Base-by-base conservation (phyloP, 805 yeast genomes). In the Soucietia sequanensis region DNA sequence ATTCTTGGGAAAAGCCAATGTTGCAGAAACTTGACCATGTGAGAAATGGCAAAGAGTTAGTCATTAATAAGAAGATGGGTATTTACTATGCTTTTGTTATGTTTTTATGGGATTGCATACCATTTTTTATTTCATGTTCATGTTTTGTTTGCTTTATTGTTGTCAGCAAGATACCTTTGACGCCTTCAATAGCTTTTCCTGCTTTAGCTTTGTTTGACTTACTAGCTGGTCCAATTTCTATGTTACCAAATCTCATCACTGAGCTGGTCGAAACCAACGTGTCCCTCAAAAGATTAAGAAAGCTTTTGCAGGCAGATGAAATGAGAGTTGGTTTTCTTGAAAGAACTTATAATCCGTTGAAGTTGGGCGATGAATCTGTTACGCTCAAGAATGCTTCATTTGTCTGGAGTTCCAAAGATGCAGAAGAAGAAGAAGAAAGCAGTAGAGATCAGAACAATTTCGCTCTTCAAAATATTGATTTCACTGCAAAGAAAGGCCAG, bases 1-100 rank as follows among this genome's bases (percentile, higher is more conserved):
- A 65, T 41, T 58, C 70, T 2, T 66, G 72, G 72, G 72, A 66
- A 39, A 42, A 42, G 21, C 70, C 71, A 15, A 63, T 65, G 66
- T 44, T 65, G 38, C 43, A 49, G 21, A 54, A 56, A 31, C 51
- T 66, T 24, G 47, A 45, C 33, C 52, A 47, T 3, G 46, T 66
- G 23, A 56, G 72, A 54, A 60, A 64, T 42, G 53, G 51, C 13
- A 56, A 60, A 40, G 70, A 66, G 39, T 52, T 66, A 35, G 35
- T 38, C 16, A 50, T 47, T n/a, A 41, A 46, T 27, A 53, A 47
- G 31, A 50, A 45, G 31, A 54, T 62, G 22, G 70, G 70, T 20
- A 48, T 63, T 22, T 50, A 48, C 32, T 60, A 54, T 33, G 58
- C 71, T 4, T 47, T 56, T 29, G 44, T 61, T 21, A 42, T 47